These are phyloP conservation scores for Phialocephala subalpina DNA, from an alignment of 2,329 filamentous ascomycete species.

Conservation along the genomic window DNA sequence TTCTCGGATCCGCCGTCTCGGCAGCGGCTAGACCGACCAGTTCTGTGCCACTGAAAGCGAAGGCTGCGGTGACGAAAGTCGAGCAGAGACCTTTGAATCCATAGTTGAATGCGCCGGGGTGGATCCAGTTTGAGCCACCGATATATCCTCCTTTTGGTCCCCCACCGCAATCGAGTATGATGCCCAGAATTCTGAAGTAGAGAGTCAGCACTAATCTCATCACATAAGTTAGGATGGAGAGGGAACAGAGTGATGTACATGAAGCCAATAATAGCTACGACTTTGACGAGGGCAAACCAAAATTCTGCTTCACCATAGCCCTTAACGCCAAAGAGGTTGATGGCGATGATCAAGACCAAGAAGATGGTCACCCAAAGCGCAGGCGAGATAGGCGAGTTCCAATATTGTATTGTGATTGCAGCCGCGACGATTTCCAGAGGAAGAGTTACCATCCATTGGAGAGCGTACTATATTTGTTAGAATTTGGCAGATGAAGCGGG, in stretches of 20 bases:
- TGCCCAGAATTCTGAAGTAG: conserved; percentile 63
- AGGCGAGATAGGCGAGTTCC: conserved; percentile 54
- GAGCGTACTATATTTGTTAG: neutral
- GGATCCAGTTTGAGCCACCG: conserved; percentile 65
- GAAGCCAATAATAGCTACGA: conserved; percentile 65
- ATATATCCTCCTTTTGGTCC: conserved; percentile 62
- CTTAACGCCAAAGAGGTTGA: conserved; percentile 63
- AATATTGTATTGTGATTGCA: conserved; percentile 60
- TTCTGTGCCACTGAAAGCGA: conserved; percentile 60
- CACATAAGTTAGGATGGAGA: no score
- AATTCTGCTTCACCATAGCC: conserved; percentile 65
- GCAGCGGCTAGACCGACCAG: conserved; percentile 59
- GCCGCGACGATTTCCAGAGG: conserved; percentile 64
- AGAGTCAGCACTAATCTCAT: no score
- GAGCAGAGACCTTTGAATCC: conserved; percentile 58
- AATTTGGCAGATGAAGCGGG: neutral
- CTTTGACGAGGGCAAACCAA: conserved; percentile 63
- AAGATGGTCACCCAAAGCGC: conserved; percentile 67
- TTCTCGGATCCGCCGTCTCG: conserved; percentile 56
- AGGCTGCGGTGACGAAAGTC: conserved; percentile 60
- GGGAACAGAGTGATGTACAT: conserved; percentile 48
- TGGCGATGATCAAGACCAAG: conserved; percentile 56
- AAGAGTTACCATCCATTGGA: conserved; percentile 57
- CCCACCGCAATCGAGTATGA: conserved; percentile 65
- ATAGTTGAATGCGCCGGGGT: conserved; percentile 50